Evolutionary conservation across 176 grass and related monocot species (phyloP).

Genomic region (Pontederia paniculata): DNA sequence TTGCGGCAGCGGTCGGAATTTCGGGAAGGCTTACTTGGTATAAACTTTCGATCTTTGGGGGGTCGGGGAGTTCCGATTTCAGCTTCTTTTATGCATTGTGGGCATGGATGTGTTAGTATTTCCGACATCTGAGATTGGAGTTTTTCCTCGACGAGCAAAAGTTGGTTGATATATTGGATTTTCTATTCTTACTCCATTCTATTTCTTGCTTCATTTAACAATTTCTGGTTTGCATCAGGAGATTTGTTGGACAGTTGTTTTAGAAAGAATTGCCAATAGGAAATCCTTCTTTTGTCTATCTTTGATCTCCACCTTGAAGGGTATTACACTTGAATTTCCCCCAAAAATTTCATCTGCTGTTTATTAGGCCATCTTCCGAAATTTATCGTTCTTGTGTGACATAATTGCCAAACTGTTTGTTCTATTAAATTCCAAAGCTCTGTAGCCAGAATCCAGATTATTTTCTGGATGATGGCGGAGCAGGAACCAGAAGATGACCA

Average conservation of each 20-base stretch:
- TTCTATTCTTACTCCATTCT: not conserved
- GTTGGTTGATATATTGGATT: not conserved
- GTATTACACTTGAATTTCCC: too few species aligned
- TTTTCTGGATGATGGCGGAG: slow-evolving; percentile 1
- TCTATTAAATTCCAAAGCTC: not conserved
- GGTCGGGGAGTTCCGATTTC: not conserved
- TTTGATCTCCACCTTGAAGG: too few species aligned
- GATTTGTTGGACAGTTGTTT: not conserved
- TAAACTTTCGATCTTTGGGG: too few species aligned
- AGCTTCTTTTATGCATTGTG: not conserved
- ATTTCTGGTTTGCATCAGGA: not conserved
- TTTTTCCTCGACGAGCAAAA: slow-evolving; percentile 5
- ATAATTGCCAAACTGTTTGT: not conserved
- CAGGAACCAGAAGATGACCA: not conserved
- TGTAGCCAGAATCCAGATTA: not conserved
- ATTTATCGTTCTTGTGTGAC: not conserved
- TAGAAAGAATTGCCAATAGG: too few species aligned
- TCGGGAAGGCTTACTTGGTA: too few species aligned
- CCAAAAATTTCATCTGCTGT: too few species aligned
- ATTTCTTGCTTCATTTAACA: not conserved
- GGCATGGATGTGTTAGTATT: slow-evolving; percentile 1
- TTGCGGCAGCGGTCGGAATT: too few species aligned
- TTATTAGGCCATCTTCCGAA: too few species aligned
- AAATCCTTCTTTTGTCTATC: too few species aligned
- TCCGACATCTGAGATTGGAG: not conserved